A percentile compares a stretch with the other conserved stretches of the same genome.
phyloP scores from a whole-genome alignment of 345 rosid genomes.

The Physaria fendleri region DNA sequence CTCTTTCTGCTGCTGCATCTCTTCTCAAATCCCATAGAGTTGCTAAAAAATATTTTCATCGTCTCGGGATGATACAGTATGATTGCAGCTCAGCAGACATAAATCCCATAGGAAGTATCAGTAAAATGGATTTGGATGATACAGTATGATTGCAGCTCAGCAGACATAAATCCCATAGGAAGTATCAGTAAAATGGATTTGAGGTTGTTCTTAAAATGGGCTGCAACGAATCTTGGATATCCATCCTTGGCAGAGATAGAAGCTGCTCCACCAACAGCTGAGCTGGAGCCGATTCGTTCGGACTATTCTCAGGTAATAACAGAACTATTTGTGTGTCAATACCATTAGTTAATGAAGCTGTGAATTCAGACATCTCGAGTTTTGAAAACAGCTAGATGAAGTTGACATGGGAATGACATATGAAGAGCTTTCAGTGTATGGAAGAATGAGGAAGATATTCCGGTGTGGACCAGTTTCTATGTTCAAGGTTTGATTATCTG shows the following conservation, averaged over 20 bases:
- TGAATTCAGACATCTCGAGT: neutral
- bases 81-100: too few species aligned
- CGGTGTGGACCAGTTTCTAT: slow-evolving; percentile 96
- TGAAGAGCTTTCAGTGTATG: slow-evolving; percentile 85
- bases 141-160: slow-evolving; percentile 97
- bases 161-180: slow-evolving; percentile 96
- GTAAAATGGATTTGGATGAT: too few species aligned
- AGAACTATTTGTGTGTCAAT: neutral
- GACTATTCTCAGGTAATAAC: slow-evolving; percentile 70
- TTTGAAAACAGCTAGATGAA: slow-evolving; percentile 66
- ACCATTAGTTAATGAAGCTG: neutral
- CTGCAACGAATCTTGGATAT: slow-evolving; percentile 79
- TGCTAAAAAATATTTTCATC: too few species aligned
- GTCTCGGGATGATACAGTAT: too few species aligned
- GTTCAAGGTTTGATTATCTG: slow-evolving; percentile 55
- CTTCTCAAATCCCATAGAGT: too few species aligned
- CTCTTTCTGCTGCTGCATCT: slow-evolving; percentile 2
- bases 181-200: slow-evolving; percentile 88
- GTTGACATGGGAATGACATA: slow-evolving; percentile 92
- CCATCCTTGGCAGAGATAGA: slow-evolving; percentile 80
- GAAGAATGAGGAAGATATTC: slow-evolving; percentile 69
- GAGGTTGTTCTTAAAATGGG: slow-evolving; percentile 78
- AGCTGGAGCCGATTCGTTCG: slow-evolving; percentile 90
- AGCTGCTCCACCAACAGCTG: slow-evolving; percentile 99
- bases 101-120: too few species aligned